Base-by-base conservation (phyloP, 768 basidiomycete species). In the Tylopilus rubrobrunneus region DNA sequence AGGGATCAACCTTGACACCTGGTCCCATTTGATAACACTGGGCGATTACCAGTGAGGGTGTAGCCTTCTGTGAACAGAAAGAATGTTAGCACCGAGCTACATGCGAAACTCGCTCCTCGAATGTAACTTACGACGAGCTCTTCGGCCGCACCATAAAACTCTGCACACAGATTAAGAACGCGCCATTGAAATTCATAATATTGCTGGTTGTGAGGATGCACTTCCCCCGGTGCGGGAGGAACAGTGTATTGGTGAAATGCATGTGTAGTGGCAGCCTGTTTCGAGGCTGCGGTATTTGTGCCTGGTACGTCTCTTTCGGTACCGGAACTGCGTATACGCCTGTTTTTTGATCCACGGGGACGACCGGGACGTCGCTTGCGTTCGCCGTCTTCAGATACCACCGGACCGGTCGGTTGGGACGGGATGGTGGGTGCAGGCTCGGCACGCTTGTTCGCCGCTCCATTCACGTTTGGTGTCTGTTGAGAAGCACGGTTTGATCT, bases 161-260 rank as follows among this genome's bases (percentile, higher is more conserved):
- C 89, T 1, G 87, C 84, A 68, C 89, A 92, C 39, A 92, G 73
- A 62, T 89, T 89, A 53, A 91, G 68, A 39, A 89, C 82, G 50
- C 87, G 82, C 89, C 89, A 91, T 66, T 91, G 89, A 63, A 91
- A 91, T 64, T 91, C 87, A 68, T 88, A 89, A 67, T 88, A 90
- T 62, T 84, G 83, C 57, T 88, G 85, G 65, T 87, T 87, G 58
- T 85, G 82, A 3, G 83, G 74, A 52, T 79, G 81, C 25, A 84
- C 73, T 43, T 76, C 76, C 12, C 79, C 73, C 25, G 78, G 68
- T 28, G 72, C 69, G 44, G 78, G 73, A 28, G 74, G 70, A 45
- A 67, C 67, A 40, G 71, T 68, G 44, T 75, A 73, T 54, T 78
- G 73, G 60, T 80, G 77, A 63, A 80, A 79, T 47, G 70, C 71